These are phyloP conservation scores for Porodaedalea pini DNA, from an alignment of 1,284 basidiomycete genomes.

Conservation along the genomic window DNA sequence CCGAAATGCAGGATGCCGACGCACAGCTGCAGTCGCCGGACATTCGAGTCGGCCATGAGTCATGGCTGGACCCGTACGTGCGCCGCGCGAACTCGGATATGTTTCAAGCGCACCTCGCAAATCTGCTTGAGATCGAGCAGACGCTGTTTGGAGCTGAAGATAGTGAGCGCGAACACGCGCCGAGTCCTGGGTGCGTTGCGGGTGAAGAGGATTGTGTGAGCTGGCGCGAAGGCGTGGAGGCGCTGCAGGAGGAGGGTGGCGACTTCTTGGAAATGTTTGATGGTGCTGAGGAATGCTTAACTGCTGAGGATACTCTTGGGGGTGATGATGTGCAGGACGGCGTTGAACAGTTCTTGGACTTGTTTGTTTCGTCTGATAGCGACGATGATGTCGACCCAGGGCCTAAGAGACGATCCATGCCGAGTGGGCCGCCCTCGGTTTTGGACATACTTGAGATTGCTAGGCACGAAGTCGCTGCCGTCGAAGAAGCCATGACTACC, in stretches of 20 bases:
- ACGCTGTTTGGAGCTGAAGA: slow-evolving; percentile 31
- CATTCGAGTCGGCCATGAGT: slow-evolving; percentile 32
- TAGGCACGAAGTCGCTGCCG: background rate
- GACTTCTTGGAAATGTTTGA: slow-evolving; percentile 9
- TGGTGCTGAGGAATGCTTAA: background rate
- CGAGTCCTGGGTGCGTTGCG: slow-evolving; percentile 16
- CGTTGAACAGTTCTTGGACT: slow-evolving; percentile 2
- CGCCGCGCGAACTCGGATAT: slow-evolving; percentile 33
- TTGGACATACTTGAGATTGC: slow-evolving; percentile 3
- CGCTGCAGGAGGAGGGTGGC: background rate
- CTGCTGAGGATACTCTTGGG: background rate
- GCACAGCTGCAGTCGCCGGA: slow-evolving; percentile 20
- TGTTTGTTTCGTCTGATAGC: background rate
- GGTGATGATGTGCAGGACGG: background rate
- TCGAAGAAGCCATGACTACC: slow-evolving; percentile 6
- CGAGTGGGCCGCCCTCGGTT: background rate
- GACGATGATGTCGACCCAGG: background rate
- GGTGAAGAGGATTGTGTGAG: slow-evolving; percentile 7
- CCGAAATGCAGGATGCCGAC: background rate
- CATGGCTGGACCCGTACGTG: slow-evolving; percentile 36
- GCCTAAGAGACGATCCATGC: too few species aligned
- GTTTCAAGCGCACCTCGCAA: slow-evolving; percentile 36
- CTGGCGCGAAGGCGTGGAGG: slow-evolving; percentile 14
- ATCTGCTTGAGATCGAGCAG: slow-evolving; percentile 38
- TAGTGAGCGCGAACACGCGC: slow-evolving; percentile 29